These are phyloP conservation scores for Zygotorulaspora mrakii DNA, from an alignment of 1,139 yeast species.

Conservation along the genomic window DNA sequence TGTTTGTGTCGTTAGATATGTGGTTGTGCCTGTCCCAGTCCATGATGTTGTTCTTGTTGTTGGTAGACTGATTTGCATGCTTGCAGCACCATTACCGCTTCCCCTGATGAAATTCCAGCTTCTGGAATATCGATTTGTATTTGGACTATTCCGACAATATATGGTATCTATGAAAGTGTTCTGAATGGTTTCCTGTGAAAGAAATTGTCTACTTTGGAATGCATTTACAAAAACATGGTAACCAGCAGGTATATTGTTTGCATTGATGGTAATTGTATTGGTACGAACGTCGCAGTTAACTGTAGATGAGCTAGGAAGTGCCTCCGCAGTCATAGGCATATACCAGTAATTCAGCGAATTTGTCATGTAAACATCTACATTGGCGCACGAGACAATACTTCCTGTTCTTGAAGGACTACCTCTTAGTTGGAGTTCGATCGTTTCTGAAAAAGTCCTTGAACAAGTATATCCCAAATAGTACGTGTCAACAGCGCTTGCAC, in stretches of 20 bases:
- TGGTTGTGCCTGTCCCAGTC: background rate
- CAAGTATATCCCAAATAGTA: conserved; percentile 1
- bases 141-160: background rate
- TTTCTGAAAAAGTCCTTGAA: background rate
- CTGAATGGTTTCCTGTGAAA: background rate
- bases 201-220: background rate
- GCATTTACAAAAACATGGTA: background rate
- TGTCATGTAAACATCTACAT: background rate
- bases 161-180: background rate
- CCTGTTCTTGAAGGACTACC: background rate
- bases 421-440: background rate
- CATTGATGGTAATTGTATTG: background rate
- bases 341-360: conserved; percentile 1
- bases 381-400: background rate
- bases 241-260: background rate
- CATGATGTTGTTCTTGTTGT: background rate
- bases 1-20: background rate
- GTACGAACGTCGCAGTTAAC: background rate
- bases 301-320: background rate
- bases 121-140: background rate
- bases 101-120: background rate
- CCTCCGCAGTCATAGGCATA: background rate
- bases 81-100: background rate
- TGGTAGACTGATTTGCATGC: background rate
- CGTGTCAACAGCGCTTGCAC: background rate